A percentile compares a stretch with the other conserved stretches of the same genome.
Conservation (phyloP, 164 flowering plant genomes). For the Magnolia sinica region DNA sequence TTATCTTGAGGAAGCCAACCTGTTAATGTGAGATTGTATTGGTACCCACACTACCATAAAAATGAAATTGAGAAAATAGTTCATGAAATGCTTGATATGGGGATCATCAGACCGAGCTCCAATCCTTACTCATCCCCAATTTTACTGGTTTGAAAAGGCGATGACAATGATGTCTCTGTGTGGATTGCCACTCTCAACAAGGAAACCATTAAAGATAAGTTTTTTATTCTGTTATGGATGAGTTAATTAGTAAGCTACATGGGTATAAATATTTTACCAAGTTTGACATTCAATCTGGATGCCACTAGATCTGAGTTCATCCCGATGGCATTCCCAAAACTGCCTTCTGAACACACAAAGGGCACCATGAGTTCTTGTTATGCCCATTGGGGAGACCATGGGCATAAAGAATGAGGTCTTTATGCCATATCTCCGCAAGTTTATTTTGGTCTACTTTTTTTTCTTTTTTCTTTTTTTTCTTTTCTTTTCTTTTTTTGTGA, state of each 20-base stretch:
- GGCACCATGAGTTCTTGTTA: neutral
- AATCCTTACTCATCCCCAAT: neutral
- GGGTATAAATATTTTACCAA: neutral
- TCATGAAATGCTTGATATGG: neutral
- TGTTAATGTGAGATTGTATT: neutral
- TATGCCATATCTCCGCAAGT: neutral
- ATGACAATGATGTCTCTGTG: neutral
- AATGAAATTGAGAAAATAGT: neutral
- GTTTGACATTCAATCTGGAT: neutral
- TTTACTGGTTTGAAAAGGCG: neutral
- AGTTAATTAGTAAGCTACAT: neutral
- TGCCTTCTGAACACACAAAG: neutral
- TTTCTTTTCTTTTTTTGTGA: neutral
- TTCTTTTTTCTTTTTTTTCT: too few relatives aligned
- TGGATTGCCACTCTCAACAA: neutral
- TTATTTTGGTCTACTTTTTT: too few relatives aligned
- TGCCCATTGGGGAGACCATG: too few relatives aligned
- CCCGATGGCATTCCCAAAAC: neutral
- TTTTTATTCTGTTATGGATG: neutral
- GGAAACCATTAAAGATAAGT: neutral
- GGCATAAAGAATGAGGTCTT: too few relatives aligned
- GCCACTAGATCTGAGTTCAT: neutral
- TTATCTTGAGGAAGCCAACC: neutral
- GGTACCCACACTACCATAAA: neutral
- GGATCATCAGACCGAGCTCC: neutral